These are phyloP conservation scores for Paramecium pentaurelia DNA, from an alignment of 73 alveolate genomes.

Conservation along the genomic window DNA sequence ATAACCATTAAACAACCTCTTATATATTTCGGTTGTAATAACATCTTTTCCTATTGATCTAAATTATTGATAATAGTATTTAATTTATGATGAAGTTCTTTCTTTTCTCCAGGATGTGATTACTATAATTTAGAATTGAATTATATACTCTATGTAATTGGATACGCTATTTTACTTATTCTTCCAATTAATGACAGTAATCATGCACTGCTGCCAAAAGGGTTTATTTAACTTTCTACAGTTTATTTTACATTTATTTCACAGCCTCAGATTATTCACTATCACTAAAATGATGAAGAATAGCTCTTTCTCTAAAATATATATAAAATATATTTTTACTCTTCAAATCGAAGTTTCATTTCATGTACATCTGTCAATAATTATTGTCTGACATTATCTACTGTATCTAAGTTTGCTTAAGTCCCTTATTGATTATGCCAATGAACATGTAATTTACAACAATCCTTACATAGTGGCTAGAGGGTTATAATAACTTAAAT, in stretches of 20 bases:
- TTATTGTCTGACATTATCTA: constrained; percentile 1
- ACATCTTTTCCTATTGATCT: neutral
- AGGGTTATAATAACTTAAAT: neutral
- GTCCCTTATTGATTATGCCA: constrained; percentile 35
- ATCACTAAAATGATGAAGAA: constrained; percentile 25
- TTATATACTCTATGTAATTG: neutral
- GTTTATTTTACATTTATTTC: neutral
- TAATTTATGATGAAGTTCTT: constrained; percentile 13
- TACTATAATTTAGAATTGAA: neutral
- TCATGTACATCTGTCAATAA: neutral
- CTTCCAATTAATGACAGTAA: constrained; percentile 21
- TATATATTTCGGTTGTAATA: neutral
- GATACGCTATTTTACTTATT: neutral
- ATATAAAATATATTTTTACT: neutral
- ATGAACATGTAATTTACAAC: constrained; percentile 16
- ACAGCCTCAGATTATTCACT: neutral
- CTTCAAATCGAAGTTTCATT: neutral
- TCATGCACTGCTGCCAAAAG: neutral
- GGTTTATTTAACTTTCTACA: neutral
- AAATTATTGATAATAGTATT: neutral
- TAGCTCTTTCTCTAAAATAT: neutral
- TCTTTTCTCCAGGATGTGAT: constrained; percentile 37
- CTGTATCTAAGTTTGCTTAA: constrained; percentile 18
- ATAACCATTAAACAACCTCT: constrained; percentile 15
- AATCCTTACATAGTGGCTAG: constrained; percentile 13